These are phyloP conservation scores for Candida xiaguanensis DNA, from an alignment of 805 yeast species.

Conservation along the genomic window DNA sequence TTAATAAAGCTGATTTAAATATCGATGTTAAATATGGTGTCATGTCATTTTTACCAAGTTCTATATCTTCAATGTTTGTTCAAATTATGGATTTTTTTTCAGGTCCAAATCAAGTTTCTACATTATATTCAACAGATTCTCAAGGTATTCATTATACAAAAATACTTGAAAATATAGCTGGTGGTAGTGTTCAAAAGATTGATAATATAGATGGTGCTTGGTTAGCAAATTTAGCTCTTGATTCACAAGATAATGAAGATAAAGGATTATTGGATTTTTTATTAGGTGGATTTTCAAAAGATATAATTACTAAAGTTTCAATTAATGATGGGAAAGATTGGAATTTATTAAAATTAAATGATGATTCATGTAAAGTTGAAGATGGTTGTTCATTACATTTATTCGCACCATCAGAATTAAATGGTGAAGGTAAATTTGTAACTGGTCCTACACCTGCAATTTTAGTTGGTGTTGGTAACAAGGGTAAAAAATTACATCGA, in stretches of 20 bases:
- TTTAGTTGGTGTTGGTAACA: constrained; percentile 27
- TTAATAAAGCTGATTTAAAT: constrained; percentile 38
- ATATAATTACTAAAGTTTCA: constrained; percentile 37
- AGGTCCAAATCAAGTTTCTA: constrained; percentile 17
- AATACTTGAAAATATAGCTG: constrained; percentile 39
- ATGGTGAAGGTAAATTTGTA: constrained; percentile 41
- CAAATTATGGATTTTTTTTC: constrained; percentile 17
- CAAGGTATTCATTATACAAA: constrained; percentile 50
- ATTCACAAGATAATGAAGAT: constrained; percentile 13
- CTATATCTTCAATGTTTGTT: constrained; percentile 32
- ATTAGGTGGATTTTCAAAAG: constrained; percentile 13
- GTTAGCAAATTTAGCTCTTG: constrained; percentile 40
- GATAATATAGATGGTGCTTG: constrained; percentile 60
- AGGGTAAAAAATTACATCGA: constrained; percentile 22
- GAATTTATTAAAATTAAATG: constrained; percentile 43
- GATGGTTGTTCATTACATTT: constrained; percentile 50
- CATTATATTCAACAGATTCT: constrained; percentile 53
- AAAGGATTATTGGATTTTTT: constrained; percentile 19
- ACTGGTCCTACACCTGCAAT: constrained; percentile 56
- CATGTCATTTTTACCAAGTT: constrained; percentile 35
- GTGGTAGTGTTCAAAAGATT: constrained; percentile 44
- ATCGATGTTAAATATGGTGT: constrained; percentile 34
- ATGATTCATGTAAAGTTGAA: constrained; percentile 35
- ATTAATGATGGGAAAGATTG: constrained; percentile 54
- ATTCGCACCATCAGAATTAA: constrained; percentile 25